These are phyloP conservation scores for Sphaerosporella brunnea DNA, from an alignment of 495 filamentous ascomycete genomes.

Conservation along the genomic window DNA sequence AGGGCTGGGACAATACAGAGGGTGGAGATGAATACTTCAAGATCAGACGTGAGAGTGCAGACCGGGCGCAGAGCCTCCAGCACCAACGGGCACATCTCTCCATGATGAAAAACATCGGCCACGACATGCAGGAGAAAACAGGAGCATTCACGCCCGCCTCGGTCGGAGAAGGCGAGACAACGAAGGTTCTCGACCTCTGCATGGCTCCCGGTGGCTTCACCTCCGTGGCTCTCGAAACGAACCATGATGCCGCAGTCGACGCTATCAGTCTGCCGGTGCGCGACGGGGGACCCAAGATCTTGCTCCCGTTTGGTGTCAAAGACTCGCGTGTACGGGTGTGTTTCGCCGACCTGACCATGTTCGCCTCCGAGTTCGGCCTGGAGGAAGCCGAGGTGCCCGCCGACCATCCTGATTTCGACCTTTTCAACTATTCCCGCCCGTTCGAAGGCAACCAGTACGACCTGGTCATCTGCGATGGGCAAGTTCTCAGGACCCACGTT, in stretches of 20 bases:
- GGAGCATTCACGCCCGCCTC: background rate
- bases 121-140: background rate
- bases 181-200: conserved; percentile 37
- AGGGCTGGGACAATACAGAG: background rate
- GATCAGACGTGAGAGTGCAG: background rate
- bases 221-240: conserved; percentile 18
- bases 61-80: conserved; percentile 18
- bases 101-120: background rate
- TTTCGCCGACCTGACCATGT: conserved; percentile 38
- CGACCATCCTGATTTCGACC: conserved; percentile 30
- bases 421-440: conserved; percentile 28
- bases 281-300: background rate
- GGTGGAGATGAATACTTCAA: background rate
- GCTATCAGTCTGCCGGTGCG: background rate
- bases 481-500: conserved; percentile 35
- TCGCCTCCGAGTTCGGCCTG: conserved; percentile 35
- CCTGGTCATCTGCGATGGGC: conserved; percentile 40
- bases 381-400: conserved; percentile 25
- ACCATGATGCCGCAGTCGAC: background rate
- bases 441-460: conserved; percentile 29
- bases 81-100: background rate
- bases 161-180: conserved; percentile 3
- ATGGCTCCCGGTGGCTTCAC: conserved; percentile 42
- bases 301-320: conserved; percentile 7
- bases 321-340: conserved; percentile 12